Percentiles rank a stretch among this genome's conserved stretches.
phyloP scores from a whole-genome alignment of 306 rosid species.

The Mimosa pudica region DNA sequence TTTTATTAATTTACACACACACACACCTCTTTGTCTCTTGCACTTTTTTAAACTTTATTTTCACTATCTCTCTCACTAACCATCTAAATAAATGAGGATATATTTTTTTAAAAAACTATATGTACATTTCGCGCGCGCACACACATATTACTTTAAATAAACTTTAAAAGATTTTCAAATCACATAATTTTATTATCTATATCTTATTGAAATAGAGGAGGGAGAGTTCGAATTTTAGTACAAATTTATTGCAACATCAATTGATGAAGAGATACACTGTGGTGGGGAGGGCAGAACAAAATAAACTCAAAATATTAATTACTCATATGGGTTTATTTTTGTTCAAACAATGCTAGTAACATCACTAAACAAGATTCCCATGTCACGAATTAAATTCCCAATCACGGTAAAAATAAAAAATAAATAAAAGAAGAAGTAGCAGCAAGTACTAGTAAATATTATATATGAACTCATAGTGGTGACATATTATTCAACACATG shows the following conservation, averaged over 20 bases:
- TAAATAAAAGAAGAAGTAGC: not conserved
- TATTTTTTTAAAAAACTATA: too few relatives aligned
- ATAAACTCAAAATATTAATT: not conserved
- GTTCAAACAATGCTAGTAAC: not conserved
- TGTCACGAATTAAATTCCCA: not conserved
- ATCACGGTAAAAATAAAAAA: not conserved
- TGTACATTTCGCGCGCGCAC: too few relatives aligned
- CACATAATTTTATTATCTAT: too few relatives aligned
- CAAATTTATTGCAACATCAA: not conserved
- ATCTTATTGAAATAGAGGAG: too few relatives aligned
- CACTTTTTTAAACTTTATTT: too few relatives aligned
- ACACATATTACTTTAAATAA: too few relatives aligned
- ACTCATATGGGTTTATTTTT: not conserved
- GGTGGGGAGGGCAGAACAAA: not conserved
- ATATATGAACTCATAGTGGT: not conserved
- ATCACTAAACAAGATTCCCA: not conserved
- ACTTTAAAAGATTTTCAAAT: too few relatives aligned
- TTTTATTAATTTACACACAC: too few relatives aligned
- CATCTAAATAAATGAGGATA: too few relatives aligned
- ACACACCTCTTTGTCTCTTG: too few relatives aligned
- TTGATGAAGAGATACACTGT: not conserved
- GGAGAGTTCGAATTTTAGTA: not conserved
- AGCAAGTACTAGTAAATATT: not conserved
- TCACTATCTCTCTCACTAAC: too few relatives aligned
- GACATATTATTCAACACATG: constrained; percentile 5